These are phyloP conservation scores for Cyberlindnera mississippiensis DNA, from an alignment of 805 yeast genomes.

Conservation along the genomic window DNA sequence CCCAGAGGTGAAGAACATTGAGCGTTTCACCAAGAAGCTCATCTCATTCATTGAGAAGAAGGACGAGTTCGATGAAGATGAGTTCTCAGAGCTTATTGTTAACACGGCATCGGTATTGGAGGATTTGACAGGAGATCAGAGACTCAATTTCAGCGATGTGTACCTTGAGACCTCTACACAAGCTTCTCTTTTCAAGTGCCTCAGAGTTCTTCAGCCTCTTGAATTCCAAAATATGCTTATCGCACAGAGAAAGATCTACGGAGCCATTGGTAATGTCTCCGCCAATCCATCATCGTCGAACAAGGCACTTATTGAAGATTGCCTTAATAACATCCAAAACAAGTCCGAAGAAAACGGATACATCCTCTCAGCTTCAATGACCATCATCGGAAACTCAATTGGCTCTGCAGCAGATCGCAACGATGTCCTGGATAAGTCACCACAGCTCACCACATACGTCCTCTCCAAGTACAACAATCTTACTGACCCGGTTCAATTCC, in stretches of 20 bases:
- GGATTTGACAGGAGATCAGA: slow-evolving; percentile 16
- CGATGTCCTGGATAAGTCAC: slow-evolving; percentile 10
- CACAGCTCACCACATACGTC: slow-evolving; percentile 12
- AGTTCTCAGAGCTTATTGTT: slow-evolving; percentile 18
- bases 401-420: slow-evolving; percentile 15
- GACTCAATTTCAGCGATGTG: slow-evolving; percentile 13
- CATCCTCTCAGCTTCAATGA: slow-evolving; percentile 18
- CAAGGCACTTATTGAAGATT: slow-evolving; percentile 1
- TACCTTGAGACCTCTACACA: slow-evolving; percentile 14
- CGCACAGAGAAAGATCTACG: slow-evolving; percentile 22
- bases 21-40: slow-evolving; percentile 10
- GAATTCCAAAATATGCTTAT: slow-evolving; percentile 21
- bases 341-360: slow-evolving; percentile 20
- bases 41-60: background rate
- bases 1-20: slow-evolving; percentile 8
- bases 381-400: slow-evolving; percentile 26
- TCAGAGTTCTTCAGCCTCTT: slow-evolving; percentile 6
- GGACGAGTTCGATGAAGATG: slow-evolving; percentile 23
- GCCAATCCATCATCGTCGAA: slow-evolving; percentile 23
- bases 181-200: slow-evolving; percentile 4
- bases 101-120: slow-evolving; percentile 20
- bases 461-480: slow-evolving; percentile 19
- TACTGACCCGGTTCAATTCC: slow-evolving; percentile 26
- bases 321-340: slow-evolving; percentile 2
- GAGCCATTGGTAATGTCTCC: slow-evolving; percentile 27